A percentile compares a stretch with the other conserved stretches of the same genome.
phyloP scores from a whole-genome alignment of 176 grass and related monocot genomes.

The Urochloa ruziziensis region DNA sequence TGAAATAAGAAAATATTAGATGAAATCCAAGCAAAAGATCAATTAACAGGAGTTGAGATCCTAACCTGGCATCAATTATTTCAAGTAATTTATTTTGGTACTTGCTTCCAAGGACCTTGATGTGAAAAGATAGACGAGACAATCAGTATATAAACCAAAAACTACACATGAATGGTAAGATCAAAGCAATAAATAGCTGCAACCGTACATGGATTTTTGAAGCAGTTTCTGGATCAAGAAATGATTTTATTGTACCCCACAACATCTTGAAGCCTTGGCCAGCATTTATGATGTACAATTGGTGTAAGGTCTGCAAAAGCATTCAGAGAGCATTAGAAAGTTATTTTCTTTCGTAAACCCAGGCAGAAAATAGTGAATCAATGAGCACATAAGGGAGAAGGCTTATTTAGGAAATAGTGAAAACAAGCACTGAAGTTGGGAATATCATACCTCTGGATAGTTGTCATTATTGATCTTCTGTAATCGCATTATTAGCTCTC shows the following conservation, averaged over 20 bases:
- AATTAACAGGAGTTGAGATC: slow-evolving; percentile 4
- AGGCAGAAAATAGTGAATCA: slow-evolving; percentile 23
- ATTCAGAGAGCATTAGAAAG: slow-evolving; percentile 26
- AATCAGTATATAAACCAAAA: slow-evolving; percentile 22
- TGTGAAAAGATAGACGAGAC: slow-evolving; percentile 16
- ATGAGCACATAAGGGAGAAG: not conserved
- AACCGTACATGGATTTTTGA: slow-evolving; percentile 84
- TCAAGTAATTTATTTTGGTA: slow-evolving; percentile 88
- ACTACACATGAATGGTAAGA: slow-evolving; percentile 3
- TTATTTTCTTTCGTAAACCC: not conserved
- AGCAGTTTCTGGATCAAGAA: slow-evolving; percentile 96
- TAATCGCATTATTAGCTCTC: slow-evolving; percentile 84
- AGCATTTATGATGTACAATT: slow-evolving; percentile 89
- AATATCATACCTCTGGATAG: slow-evolving; percentile 81
- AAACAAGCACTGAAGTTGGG: not conserved
- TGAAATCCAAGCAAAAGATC: slow-evolving; percentile 20
- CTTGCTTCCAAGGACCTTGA: slow-evolving; percentile 86
- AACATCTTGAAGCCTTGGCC: slow-evolving; percentile 92
- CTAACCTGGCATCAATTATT: slow-evolving; percentile 83
- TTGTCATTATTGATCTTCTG: slow-evolving; percentile 97
- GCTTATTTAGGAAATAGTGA: not conserved
- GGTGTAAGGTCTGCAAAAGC: slow-evolving; percentile 62
- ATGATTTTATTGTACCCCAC: slow-evolving; percentile 90
- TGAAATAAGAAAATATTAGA: slow-evolving; percentile 35
- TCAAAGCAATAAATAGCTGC: not conserved